Evolutionary conservation across 805 yeast species (phyloP).

Genomic region (Saccharomycopsis synnaedendra): DNA sequence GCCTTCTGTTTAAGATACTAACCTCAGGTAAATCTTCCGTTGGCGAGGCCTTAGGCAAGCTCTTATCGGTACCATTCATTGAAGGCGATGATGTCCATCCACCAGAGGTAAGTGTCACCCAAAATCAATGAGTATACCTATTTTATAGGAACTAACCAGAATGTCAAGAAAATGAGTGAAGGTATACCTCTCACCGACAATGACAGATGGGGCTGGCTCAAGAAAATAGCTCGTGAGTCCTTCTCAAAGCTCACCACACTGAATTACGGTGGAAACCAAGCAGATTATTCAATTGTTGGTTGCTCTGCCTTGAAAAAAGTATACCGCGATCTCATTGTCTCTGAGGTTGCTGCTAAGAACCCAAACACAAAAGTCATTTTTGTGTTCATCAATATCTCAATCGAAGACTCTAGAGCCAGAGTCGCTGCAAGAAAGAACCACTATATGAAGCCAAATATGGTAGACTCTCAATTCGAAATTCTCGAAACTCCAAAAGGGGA

Average conservation of each 20-base stretch:
- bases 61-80: conserved; percentile 42
- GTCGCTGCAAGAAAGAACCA: conserved; percentile 61
- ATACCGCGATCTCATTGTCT: conserved; percentile 56
- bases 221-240: conserved; percentile 32
- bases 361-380: conserved; percentile 36
- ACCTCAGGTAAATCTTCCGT: conserved; percentile 51
- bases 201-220: conserved; percentile 89
- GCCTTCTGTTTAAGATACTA: not conserved
- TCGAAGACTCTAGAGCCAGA: conserved; percentile 48
- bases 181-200: conserved; percentile 80
- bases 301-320: conserved; percentile 76
- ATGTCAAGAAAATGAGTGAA: conserved; percentile 71
- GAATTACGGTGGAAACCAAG: conserved; percentile 24
- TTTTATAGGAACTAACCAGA: conserved; percentile 22
- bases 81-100: conserved; percentile 89
- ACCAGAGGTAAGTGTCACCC: conserved; percentile 20
- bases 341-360: conserved; percentile 20
- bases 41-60: conserved; percentile 38
- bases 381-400: conserved; percentile 56
- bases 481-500: conserved; percentile 55
- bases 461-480: conserved; percentile 62
- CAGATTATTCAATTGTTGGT: conserved; percentile 39
- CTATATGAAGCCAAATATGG: conserved; percentile 82
- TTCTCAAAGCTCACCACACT: conserved; percentile 19
- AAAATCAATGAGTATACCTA: not conserved